Evolutionary conservation across 2,329 filamentous ascomycete genomes (phyloP), one percentile per base, ranked within the genome.

Genomic region (Xylaria hypoxylon): DNA sequence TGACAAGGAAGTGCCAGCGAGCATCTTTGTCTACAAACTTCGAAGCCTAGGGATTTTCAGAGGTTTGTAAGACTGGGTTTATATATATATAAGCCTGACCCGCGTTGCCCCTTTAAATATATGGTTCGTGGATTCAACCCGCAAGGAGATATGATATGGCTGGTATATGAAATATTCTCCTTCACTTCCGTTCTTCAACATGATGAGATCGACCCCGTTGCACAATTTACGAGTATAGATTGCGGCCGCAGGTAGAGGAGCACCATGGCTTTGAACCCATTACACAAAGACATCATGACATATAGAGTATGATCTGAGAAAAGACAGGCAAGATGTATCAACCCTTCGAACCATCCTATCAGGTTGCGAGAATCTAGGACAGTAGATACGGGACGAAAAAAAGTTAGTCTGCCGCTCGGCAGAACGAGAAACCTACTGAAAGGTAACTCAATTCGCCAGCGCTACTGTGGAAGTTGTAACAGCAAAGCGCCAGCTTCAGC

Each of bases 281-380:
- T 28, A 51, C 28, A 22, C 10, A 19, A 44, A 19, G 40, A 8
- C 6, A 19, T 44, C 17, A 44, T 19, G 7, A 2, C 5, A 5
- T 8, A 19, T 10, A 5, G 2, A 5, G 2, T 33, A 13, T 11
- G 22, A 35, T 51, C 28, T 22, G 7, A 45, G n/a, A 22, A 45
- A 48, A 38, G 22, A 35, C 19, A 22, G 3, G 6, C 42, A 50
- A 53, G 44, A 75, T 92, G 89, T 92, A 87, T 89, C 89, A 86
- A 89, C 89, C 89, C 89, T 90, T 92, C 91, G 91, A 93, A 90
- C 91, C 85, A 89, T 90, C 89, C 89, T 88, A 87, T 92, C 91
- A 93, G 84, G 84, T 83, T 68, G 65, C 79, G 80, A 81, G 80
- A 89, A 87, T 93, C 90, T 86, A 92, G 89, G 89, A 90, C 89